Base-by-base conservation (phyloP, 1,139 yeast species). In the Pichia sp. region DNA sequence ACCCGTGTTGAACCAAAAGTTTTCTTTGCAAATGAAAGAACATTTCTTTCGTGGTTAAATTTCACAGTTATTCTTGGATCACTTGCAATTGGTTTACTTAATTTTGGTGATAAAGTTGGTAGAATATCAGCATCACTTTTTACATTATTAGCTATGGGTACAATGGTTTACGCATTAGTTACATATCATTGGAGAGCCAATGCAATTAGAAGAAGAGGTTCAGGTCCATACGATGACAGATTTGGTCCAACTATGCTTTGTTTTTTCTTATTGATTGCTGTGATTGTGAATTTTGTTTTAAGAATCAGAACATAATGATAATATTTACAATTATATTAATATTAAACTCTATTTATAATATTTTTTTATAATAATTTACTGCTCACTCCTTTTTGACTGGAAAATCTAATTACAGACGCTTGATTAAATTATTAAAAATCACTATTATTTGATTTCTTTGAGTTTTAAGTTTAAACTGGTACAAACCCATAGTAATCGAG, bases 131-230 rank as follows among this genome's bases (percentile, higher is more conserved):
- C 99, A 45, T 95, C 94, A 3, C 75, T 92, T 53, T 92, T 92
- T 75, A 94, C 98, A 3, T 76, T 92, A 55, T 82, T 84, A 56
- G 96, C 98, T 58, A 90, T 92, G 97, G 87, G 88, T 56, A 92
- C 97, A 35, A 92, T 92, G 99, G 77, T 84, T 7, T 92, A 92
- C 64, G 98, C 99, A 5, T 77, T 92, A 55, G 77, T 88, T 44
- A 94, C 97, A 28, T 92, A 94, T 68, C 99, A 92, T 69, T 94
- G 98, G 98, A 87, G 99, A 74, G 98, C 98, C 3, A 88, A 90
- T 65, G 98, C 98, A 53, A 92, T 92, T 61, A 83, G 99, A 68
- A 79, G 92, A 70, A 83, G 97, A 69, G 98, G 98, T 35, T 79
- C 95, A 10, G 98, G 98, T 44, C 98, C 98, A 33, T 92, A 92